A percentile compares a stretch with the other conserved stretches of the same genome.
Evolutionary conservation across 768 basidiomycete species (phyloP).

Genomic region (Cystofilobasidium macerans): DNA sequence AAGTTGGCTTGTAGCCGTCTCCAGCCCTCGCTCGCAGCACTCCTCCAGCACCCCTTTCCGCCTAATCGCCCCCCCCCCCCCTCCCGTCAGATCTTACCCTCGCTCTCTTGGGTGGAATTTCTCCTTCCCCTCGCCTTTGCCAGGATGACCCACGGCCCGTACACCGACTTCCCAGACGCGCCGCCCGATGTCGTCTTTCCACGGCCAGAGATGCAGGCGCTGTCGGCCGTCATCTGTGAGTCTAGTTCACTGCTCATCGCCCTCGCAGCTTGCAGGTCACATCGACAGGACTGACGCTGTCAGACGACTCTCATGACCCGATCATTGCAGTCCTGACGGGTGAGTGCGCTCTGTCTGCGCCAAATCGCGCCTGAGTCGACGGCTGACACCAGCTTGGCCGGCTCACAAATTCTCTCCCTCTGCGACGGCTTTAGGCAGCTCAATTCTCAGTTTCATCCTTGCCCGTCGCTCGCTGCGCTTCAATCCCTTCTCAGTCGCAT

Average conservation of each 20-base stretch:
- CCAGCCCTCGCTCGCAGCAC: too few species aligned
- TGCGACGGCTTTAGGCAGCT: too few species aligned
- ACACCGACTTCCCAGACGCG: constrained; percentile 15
- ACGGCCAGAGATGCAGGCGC: constrained; percentile 17
- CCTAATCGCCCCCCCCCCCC: not conserved
- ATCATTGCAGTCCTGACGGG: constrained; percentile 16
- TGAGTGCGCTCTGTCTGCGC: not conserved
- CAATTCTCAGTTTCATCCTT: constrained; percentile 23
- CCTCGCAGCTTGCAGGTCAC: too few species aligned
- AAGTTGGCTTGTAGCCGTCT: too few species aligned
- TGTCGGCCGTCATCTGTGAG: constrained; percentile 21
- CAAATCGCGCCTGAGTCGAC: not conserved
- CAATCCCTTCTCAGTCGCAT: constrained; percentile 11
- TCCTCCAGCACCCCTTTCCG: too few species aligned
- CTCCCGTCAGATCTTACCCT: not conserved
- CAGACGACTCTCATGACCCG: too few species aligned
- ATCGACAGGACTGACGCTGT: too few species aligned
- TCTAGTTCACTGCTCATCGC: not conserved
- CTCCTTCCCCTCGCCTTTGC: not conserved
- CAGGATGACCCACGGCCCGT: not conserved
- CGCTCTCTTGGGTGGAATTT: too few species aligned
- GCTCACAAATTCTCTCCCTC: too few species aligned
- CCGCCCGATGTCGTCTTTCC: constrained; percentile 11
- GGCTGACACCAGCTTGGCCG: too few species aligned
- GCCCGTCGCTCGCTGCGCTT: constrained; percentile 15